These are phyloP conservation scores for Aspergillus alliaceus DNA, from an alignment of 2,329 filamentous ascomycete species.

Conservation along the genomic window DNA sequence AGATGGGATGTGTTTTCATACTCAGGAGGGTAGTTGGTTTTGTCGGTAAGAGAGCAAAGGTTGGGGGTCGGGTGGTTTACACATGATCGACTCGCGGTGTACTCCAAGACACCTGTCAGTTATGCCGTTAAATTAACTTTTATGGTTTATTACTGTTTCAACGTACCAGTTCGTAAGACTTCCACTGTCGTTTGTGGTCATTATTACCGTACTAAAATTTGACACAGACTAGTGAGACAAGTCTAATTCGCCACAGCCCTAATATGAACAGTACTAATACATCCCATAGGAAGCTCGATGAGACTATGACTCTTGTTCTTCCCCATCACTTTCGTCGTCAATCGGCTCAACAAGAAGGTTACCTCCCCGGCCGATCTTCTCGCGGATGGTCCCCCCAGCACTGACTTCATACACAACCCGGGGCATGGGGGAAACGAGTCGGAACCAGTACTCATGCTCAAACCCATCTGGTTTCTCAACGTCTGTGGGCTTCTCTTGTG, in stretches of 20 bases:
- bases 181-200: background rate
- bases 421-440: constrained; percentile 81
- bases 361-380: constrained; percentile 76
- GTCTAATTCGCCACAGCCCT: background rate
- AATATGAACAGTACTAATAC: background rate
- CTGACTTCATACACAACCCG: constrained; percentile 75
- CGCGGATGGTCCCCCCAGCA: constrained; percentile 63
- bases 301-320: constrained; percentile 10
- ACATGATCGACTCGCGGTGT: no score
- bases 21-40: no score
- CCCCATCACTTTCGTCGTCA: constrained; percentile 54
- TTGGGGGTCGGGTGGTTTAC: no score
- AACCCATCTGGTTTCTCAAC: constrained; percentile 64
- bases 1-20: no score
- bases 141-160: no score
- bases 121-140: no score
- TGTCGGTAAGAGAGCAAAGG: no score
- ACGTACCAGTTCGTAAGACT: background rate
- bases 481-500: constrained; percentile 33
- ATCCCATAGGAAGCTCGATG: constrained; percentile 29
- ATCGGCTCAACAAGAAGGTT: constrained; percentile 84
- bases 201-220: background rate
- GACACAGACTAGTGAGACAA: background rate
- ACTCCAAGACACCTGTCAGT: no score
- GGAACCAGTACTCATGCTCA: constrained; percentile 80